phyloP scores from a whole-genome alignment of 306 rosid species.

The Quercus mongolica region DNA sequence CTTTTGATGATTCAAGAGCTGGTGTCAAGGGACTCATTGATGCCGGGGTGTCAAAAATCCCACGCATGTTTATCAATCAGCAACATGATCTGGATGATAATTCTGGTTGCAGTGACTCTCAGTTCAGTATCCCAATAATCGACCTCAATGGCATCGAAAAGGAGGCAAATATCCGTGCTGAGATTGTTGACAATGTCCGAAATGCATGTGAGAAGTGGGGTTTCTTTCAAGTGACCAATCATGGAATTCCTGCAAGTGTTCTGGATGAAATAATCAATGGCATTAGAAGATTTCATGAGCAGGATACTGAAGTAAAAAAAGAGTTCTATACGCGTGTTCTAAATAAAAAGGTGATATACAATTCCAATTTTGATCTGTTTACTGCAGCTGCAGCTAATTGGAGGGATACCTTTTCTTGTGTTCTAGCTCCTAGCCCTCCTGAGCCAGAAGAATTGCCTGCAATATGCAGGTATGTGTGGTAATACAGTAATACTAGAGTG shows the following conservation, averaged over 20 bases:
- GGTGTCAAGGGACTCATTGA: slow-evolving; percentile 54
- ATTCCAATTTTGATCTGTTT: slow-evolving; percentile 34
- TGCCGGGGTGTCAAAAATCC: slow-evolving; percentile 34
- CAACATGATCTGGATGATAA: background rate
- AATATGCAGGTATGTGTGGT: slow-evolving; percentile 28
- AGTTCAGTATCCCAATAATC: slow-evolving; percentile 28
- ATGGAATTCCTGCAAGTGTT: slow-evolving; percentile 31
- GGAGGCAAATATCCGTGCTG: background rate
- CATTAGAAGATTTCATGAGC: slow-evolving; percentile 43
- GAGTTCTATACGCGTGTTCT: slow-evolving; percentile 17
- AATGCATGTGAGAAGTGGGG: slow-evolving; percentile 36
- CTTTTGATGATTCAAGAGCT: slow-evolving; percentile 40
- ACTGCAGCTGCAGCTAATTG: slow-evolving; percentile 27
- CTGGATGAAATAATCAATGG: slow-evolving; percentile 37
- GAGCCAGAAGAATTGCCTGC: slow-evolving; percentile 29
- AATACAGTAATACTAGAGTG: background rate
- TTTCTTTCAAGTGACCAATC: slow-evolving; percentile 43
- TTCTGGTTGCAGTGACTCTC: background rate
- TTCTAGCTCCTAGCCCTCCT: slow-evolving; percentile 27
- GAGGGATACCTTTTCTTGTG: slow-evolving; percentile 34
- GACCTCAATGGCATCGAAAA: slow-evolving; percentile 25
- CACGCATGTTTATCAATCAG: slow-evolving; percentile 33
- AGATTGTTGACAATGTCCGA: background rate
- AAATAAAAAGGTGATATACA: background rate
- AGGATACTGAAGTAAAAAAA: slow-evolving; percentile 32